These are phyloP conservation scores for Plasmopara muralis DNA, from an alignment of 352 stramenopile species.

Conservation along the genomic window DNA sequence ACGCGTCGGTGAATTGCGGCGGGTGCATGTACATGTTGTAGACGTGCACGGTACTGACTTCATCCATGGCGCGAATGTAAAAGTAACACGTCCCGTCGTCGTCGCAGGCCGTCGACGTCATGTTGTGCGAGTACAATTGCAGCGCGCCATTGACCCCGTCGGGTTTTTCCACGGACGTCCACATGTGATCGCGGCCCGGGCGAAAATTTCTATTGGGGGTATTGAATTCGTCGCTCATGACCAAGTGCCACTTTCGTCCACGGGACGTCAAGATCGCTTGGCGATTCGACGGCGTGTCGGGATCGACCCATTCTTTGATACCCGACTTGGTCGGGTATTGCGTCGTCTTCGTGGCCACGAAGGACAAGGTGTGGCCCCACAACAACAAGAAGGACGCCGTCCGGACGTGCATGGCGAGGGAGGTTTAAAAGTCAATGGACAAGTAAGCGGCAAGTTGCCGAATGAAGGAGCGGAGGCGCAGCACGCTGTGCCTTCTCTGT, in stretches of 20 bases:
- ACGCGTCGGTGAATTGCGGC: slow-evolving; percentile 36
- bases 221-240: slow-evolving; percentile 95
- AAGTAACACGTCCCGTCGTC: slow-evolving; percentile 45
- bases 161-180: slow-evolving; percentile 92
- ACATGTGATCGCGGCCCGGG: slow-evolving; percentile 89
- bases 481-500: too few relatives aligned
- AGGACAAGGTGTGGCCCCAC: neutral
- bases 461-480: neutral
- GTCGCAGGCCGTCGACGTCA: slow-evolving; percentile 45
- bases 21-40: slow-evolving; percentile 56
- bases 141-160: slow-evolving; percentile 87
- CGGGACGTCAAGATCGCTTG: slow-evolving; percentile 40
- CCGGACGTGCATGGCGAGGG: too few relatives aligned
- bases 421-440: neutral
- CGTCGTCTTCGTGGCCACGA: neutral
- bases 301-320: slow-evolving; percentile 48
- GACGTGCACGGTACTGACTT: slow-evolving; percentile 35
- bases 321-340: slow-evolving; percentile 31
- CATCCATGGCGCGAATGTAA: slow-evolving; percentile 31
- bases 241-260: slow-evolving; percentile 44
- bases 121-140: slow-evolving; percentile 88
- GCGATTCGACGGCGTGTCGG: slow-evolving; percentile 35
- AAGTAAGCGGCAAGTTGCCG: neutral
- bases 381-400: neutral
- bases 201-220: slow-evolving; percentile 78